Evolutionary conservation across 768 basidiomycete species (phyloP).

Genomic region (Amanita jacksonii): DNA sequence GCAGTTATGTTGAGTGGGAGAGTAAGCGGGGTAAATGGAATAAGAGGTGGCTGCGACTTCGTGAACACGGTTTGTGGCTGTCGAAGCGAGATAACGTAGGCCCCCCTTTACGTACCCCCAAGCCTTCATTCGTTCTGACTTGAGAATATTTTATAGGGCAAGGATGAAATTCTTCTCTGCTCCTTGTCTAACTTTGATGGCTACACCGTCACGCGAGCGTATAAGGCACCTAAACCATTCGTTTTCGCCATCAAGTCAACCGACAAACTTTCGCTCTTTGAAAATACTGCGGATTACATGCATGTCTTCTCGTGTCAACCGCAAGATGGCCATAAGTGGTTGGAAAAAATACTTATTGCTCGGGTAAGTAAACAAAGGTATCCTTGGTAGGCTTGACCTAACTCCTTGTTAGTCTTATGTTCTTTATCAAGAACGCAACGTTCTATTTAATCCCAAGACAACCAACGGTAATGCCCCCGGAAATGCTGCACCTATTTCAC

Average conservation of each 20-base stretch:
- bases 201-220: conserved; percentile 65
- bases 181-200: conserved; percentile 85
- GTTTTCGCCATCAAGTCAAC: conserved; percentile 85
- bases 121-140: neutral
- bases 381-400: conserved; percentile 3
- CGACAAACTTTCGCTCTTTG: conserved; percentile 79
- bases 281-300: conserved; percentile 79
- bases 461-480: conserved; percentile 19
- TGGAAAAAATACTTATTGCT: conserved; percentile 72
- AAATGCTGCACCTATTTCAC: conserved; percentile 19
- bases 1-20: conserved; percentile 80
- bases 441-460: conserved; percentile 43
- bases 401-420: conserved; percentile 58
- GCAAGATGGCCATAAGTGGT: conserved; percentile 67
- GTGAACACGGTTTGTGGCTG: conserved; percentile 79
- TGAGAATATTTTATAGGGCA: conserved; percentile 42
- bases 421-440: conserved; percentile 68
- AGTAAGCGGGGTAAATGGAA: conserved; percentile 91
- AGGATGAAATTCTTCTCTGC: conserved; percentile 77
- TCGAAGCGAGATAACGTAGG: conserved; percentile 84
- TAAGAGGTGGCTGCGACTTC: conserved; percentile 82
- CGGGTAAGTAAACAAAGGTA: conserved; percentile 43
- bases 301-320: conserved; percentile 78
- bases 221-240: conserved; percentile 79
- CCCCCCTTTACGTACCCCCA: conserved; percentile 10